These are phyloP conservation scores for Tylopilus sp. DNA, from an alignment of 768 basidiomycete species.

Conservation along the genomic window DNA sequence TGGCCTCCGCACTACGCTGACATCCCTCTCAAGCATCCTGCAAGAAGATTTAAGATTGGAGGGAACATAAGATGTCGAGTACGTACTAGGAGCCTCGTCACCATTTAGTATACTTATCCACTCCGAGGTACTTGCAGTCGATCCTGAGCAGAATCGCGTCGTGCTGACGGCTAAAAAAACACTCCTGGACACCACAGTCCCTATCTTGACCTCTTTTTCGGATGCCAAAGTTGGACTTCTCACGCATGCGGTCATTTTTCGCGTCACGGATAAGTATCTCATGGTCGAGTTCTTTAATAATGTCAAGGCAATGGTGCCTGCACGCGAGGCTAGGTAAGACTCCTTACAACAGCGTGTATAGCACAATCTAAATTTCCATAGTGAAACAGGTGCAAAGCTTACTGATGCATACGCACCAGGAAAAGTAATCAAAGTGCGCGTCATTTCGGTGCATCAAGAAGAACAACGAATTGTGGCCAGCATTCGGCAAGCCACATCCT, in stretches of 20 bases:
- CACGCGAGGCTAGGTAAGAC: conserved; percentile 77
- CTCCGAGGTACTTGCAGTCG: conserved; percentile 75
- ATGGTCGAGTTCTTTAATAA: conserved; percentile 92
- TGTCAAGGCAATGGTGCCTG: conserved; percentile 76
- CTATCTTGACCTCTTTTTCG: conserved; percentile 60
- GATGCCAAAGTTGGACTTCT: conserved; percentile 69
- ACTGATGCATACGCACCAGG: conserved; percentile 70
- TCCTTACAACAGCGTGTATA: background rate
- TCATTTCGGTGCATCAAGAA: conserved; percentile 60
- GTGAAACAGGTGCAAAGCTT: conserved; percentile 63
- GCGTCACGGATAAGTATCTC: conserved; percentile 73
- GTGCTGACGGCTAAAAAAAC: conserved; percentile 90
- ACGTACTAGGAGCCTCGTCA: conserved; percentile 24
- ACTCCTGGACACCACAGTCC: conserved; percentile 75
- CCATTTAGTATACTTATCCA: background rate
- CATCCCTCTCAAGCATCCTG: conserved; percentile 89
- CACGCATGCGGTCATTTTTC: conserved; percentile 80
- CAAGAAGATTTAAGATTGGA: conserved; percentile 85
- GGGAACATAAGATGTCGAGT: conserved; percentile 82
- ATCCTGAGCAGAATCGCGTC: conserved; percentile 77
- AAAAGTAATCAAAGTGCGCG: conserved; percentile 80
- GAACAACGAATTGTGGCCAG: conserved; percentile 74
- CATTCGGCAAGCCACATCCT: conserved; percentile 71
- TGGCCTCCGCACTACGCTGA: conserved; percentile 97
- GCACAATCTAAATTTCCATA: conserved; percentile 27